Percentiles rank a stretch among this genome's conserved stretches.
Conservation (phyloP, 352 stramenopile genomes). For the Elongisporangium anandrum region DNA sequence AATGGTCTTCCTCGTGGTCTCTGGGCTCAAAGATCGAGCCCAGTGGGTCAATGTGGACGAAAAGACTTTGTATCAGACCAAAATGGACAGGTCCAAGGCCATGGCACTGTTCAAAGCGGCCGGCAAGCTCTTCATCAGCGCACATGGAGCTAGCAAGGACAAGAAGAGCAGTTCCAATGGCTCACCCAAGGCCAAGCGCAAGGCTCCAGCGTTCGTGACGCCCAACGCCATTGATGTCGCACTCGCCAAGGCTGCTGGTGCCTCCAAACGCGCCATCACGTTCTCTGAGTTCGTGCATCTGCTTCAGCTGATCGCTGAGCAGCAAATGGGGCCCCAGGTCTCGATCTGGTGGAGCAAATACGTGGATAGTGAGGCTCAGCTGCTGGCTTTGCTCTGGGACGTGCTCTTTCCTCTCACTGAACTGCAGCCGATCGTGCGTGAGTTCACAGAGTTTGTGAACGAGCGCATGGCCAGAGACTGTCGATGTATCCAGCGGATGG, state of each 20-base stretch:
- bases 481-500: slow-evolving; percentile 28
- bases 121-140: slow-evolving; percentile 18
- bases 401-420: slow-evolving; percentile 28
- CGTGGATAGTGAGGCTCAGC: slow-evolving; percentile 27
- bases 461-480: slow-evolving; percentile 20
- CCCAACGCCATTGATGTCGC: slow-evolving; percentile 55
- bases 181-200: slow-evolving; percentile 9
- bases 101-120: slow-evolving; percentile 43
- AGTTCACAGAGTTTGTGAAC: slow-evolving; percentile 11
- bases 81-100: slow-evolving; percentile 47
- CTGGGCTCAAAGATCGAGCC: slow-evolving; percentile 31
- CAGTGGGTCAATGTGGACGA: slow-evolving; percentile 31
- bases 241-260: slow-evolving; percentile 41
- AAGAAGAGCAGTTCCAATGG: slow-evolving; percentile 4
- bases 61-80: slow-evolving; percentile 31
- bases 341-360: slow-evolving; percentile 43
- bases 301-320: slow-evolving; percentile 26
- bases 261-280: slow-evolving; percentile 40
- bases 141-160: background rate
- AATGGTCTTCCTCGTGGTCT: slow-evolving; percentile 36
- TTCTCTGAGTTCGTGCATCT: slow-evolving; percentile 40
- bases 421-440: slow-evolving; percentile 14
- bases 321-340: slow-evolving; percentile 17
- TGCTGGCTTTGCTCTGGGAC: slow-evolving; percentile 43
- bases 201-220: slow-evolving; percentile 25